A percentile compares a stretch with the other conserved stretches of the same genome.
Conservation (phyloP, 805 yeast genomes). For the Deakozyma indianensis region DNA sequence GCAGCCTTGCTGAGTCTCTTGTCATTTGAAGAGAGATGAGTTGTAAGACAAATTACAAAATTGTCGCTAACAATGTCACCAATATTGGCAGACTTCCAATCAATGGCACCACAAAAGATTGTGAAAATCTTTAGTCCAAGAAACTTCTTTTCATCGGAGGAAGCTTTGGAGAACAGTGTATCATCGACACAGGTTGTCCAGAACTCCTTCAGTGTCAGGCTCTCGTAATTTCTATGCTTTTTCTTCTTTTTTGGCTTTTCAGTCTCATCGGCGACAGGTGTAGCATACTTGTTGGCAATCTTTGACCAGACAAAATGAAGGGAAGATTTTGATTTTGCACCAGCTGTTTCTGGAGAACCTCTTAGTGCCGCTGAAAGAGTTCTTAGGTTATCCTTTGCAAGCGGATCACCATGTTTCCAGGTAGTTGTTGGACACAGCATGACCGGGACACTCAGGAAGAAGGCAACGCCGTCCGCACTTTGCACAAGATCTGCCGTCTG, state of each 20-base stretch:
- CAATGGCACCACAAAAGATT: constrained; percentile 26
- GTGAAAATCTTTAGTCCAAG: constrained; percentile 70
- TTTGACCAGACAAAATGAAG: constrained; percentile 21
- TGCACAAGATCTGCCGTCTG: constrained; percentile 41
- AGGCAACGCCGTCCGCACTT: constrained; percentile 69
- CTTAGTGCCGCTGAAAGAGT: neutral
- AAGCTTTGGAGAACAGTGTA: constrained; percentile 54
- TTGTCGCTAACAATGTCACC: constrained; percentile 26
- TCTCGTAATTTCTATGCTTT: constrained; percentile 7
- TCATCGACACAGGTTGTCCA: constrained; percentile 76
- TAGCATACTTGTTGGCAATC: constrained; percentile 28
- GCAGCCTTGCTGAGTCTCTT: constrained; percentile 59
- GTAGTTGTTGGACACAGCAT: constrained; percentile 11
- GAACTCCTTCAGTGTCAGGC: constrained; percentile 42
- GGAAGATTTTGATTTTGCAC: constrained; percentile 11
- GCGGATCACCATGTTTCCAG: constrained; percentile 68
- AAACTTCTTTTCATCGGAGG: constrained; percentile 77
- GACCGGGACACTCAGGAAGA: constrained; percentile 41
- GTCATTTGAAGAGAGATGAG: constrained; percentile 56
- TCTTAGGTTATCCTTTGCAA: constrained; percentile 43
- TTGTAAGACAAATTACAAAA: constrained; percentile 55
- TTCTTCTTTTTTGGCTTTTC: constrained; percentile 27
- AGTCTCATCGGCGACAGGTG: constrained; percentile 11
- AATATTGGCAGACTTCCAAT: constrained; percentile 12
- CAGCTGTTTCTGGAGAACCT: neutral